Conservation (phyloP, 2,329 filamentous ascomycete genomes). For the Colletotrichum tropicale region DNA sequence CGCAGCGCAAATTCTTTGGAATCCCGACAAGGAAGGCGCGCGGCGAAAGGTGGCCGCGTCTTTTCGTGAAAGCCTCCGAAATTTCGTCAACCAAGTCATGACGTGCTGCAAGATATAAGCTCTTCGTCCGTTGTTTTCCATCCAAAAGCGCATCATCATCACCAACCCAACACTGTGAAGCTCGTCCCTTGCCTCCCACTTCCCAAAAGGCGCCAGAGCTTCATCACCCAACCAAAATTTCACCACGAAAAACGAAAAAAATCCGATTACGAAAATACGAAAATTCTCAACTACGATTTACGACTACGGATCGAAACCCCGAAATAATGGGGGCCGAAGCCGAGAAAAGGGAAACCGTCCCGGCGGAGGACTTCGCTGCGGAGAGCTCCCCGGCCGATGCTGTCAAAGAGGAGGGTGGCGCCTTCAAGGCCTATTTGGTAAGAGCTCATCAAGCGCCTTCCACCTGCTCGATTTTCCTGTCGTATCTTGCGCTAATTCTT, state of each 20-base stretch:
- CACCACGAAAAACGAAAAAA: not conserved
- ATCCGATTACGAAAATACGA: not conserved
- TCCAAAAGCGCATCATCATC: not conserved
- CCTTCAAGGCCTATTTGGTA: constrained; percentile 24
- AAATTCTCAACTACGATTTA: not conserved
- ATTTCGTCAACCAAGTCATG: not conserved
- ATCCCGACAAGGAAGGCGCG: not conserved
- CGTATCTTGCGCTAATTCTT: not conserved
- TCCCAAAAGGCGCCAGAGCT: not conserved
- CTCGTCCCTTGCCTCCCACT: not conserved
- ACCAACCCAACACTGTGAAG: not conserved
- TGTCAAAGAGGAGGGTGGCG: constrained; percentile 11
- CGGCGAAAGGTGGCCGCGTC: not conserved
- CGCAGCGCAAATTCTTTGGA: not conserved
- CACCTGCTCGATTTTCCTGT: not conserved
- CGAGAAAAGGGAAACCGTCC: not conserved
- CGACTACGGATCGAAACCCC: not conserved
- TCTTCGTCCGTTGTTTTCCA: not conserved
- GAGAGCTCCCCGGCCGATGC: constrained; percentile 5
- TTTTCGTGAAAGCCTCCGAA: not conserved
- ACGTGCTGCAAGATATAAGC: not conserved
- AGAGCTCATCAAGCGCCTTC: not conserved
- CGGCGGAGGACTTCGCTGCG: not conserved
- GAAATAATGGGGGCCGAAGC: constrained; percentile 1
- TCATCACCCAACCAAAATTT: not conserved